These are phyloP conservation scores for Dissoconium aciculare DNA, from an alignment of 2,329 filamentous ascomycete genomes.

Conservation along the genomic window DNA sequence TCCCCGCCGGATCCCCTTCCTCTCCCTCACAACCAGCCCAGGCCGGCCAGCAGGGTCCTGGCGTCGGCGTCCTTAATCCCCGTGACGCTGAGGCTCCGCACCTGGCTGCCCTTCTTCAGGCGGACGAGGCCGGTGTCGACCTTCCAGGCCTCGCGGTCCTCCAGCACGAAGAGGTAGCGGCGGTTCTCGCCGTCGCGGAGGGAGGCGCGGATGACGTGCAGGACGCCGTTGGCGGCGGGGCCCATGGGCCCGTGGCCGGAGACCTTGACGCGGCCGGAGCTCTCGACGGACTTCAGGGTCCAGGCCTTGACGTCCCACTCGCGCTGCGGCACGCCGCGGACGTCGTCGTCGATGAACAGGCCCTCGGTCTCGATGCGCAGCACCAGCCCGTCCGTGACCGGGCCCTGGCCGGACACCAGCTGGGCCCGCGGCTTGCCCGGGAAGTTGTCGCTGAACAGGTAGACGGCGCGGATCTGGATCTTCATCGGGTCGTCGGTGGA, in stretches of 20 bases:
- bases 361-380: slow-evolving; percentile 87
- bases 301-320: slow-evolving; percentile 99
- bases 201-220: slow-evolving; percentile 43
- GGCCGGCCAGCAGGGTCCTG: slow-evolving; percentile 21
- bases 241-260: slow-evolving; percentile 20
- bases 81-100: slow-evolving; percentile 39
- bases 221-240: slow-evolving; percentile 24
- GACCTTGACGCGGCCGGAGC: slow-evolving; percentile 24
- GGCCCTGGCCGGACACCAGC: slow-evolving; percentile 66
- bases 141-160: slow-evolving; percentile 47
- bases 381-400: slow-evolving; percentile 83
- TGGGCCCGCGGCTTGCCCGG: slow-evolving; percentile 82
- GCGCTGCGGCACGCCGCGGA: slow-evolving; percentile 76
- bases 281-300: slow-evolving; percentile 86
- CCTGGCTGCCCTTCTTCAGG: slow-evolving; percentile 41
- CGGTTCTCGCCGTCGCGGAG: slow-evolving; percentile 46
- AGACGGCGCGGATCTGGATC: slow-evolving; percentile 87
- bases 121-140: slow-evolving; percentile 43
- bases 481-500: slow-evolving; percentile 85
- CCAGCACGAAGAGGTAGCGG: slow-evolving; percentile 46
- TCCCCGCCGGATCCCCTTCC: slow-evolving; percentile 2
- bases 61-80: slow-evolving; percentile 36
- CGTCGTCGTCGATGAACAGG: slow-evolving; percentile 92
- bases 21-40: slow-evolving; percentile 21
- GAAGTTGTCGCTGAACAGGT: slow-evolving; percentile 79